A percentile compares a stretch with the other conserved stretches of the same genome.
phyloP scores from a whole-genome alignment of 2,329 filamentous ascomycete species.

The Epicoccum nigrum region DNA sequence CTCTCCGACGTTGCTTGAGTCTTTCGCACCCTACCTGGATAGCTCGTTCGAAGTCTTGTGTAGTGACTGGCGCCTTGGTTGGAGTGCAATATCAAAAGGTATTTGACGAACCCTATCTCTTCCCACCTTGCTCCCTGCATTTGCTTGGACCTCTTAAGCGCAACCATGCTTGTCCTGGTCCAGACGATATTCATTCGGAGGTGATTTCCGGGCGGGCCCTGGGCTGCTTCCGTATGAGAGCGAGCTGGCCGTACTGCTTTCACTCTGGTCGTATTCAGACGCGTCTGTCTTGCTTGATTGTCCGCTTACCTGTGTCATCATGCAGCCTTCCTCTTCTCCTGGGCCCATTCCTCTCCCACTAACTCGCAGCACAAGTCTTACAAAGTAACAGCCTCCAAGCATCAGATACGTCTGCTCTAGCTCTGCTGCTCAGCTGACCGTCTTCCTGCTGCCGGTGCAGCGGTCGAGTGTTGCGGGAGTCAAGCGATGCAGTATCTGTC shows the following conservation, averaged over 20 bases:
- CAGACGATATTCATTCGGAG: background rate
- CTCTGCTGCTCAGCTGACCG: constrained; percentile 31
- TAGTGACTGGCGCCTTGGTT: constrained; percentile 1
- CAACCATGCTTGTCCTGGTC: constrained; percentile 11
- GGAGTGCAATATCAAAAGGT: constrained; percentile 21
- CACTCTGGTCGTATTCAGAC: constrained; percentile 18
- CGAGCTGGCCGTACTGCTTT: constrained; percentile 8
- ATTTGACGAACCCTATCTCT: constrained; percentile 11
- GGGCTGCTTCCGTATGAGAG: constrained; percentile 1
- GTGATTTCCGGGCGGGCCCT: background rate
- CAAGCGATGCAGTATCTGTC: constrained; percentile 52
- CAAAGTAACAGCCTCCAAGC: constrained; percentile 22
- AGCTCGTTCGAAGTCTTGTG: background rate
- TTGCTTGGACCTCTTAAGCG: background rate
- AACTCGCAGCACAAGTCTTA: constrained; percentile 25
- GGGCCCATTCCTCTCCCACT: constrained; percentile 29
- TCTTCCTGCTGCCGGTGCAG: constrained; percentile 44
- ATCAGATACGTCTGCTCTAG: constrained; percentile 27
- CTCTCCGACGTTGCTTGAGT: constrained; percentile 12
- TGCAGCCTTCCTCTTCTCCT: constrained; percentile 35
- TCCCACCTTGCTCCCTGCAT: constrained; percentile 11
- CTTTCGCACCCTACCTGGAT: background rate
- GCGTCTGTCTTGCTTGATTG: constrained; percentile 27
- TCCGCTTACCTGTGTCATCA: constrained; percentile 42
- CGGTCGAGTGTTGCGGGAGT: constrained; percentile 44